Conservation (phyloP, 257 asterid genomes). For the Sherardia arvensis region DNA sequence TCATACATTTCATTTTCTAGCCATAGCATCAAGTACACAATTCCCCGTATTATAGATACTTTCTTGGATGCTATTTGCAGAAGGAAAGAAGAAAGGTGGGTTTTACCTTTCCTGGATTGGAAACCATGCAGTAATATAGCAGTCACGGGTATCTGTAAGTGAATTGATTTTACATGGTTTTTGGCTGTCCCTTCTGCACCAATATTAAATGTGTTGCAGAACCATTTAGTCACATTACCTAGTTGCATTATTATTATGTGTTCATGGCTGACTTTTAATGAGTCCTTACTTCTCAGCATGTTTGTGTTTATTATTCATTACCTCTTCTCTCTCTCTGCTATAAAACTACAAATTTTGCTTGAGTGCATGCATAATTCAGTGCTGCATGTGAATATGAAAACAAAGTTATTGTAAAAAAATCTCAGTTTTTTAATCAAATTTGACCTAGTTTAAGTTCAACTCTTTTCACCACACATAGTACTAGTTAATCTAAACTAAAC, state of each 20-base stretch:
- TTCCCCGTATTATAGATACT: neutral
- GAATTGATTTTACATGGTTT: neutral
- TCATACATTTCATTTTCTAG: neutral
- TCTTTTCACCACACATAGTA: no score
- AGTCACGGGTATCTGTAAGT: neutral
- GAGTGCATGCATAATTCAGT: neutral
- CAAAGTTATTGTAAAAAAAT: neutral
- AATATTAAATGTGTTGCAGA: neutral
- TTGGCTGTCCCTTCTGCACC: neutral
- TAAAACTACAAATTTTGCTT: neutral
- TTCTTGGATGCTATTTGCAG: neutral
- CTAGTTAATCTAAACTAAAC: no score
- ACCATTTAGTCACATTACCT: conserved; percentile 1
- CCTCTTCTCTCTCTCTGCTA: neutral
- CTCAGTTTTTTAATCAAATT: no score
- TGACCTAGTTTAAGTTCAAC: no score
- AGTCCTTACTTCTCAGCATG: neutral
- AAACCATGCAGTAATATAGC: neutral
- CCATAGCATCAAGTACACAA: neutral
- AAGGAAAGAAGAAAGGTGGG: neutral
- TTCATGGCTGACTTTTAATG: neutral
- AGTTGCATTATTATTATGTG: neutral
- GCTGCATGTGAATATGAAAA: neutral
- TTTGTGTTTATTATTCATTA: neutral
- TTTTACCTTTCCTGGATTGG: neutral